Evolutionary conservation across 2,329 filamentous ascomycete species (phyloP), one percentile per base, ranked within the genome.

Genomic region (Xylariales sp.): DNA sequence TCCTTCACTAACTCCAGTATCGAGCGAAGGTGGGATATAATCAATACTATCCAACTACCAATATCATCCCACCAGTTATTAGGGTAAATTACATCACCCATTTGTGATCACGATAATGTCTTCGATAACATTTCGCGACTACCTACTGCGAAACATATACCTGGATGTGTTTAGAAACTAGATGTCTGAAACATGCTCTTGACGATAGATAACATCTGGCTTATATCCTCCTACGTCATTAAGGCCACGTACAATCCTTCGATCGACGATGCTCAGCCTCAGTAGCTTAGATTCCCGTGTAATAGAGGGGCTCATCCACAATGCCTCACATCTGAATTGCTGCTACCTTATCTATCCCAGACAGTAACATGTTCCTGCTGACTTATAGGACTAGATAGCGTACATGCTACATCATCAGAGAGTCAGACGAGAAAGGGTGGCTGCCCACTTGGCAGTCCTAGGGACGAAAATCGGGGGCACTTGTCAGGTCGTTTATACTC

Each of bases 231-330:
- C 28, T 56, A 56, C 56, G 30, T 57, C 30, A 53, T 50, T 18
- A 30, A 1, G 12, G n/a, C 16, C 39, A 30, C 16, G 3, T 53
- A 14, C 5, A 30, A 18, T 28, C 14, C 14, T 34, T 55, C 32
- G 55, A 60, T 64, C 45, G 23, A 28, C 56, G 49, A 10, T 43
- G 34, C 61, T 61, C 39, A 57, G 39, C 62, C 56, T 62, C 50
- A 5, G 36, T 48, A 45, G 48, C 46, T 64, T 57, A 8, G 32
- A 43, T 49, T 54, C 54, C 61, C 61, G 48, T 56, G 46, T 57
- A 58, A 67, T 32, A 46, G 41, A 61, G 30, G 30, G 62, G 28
- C 23, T 50, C 32, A 23, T 59, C 48, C 9, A 16, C 32, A 48
- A 45, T 49, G 32, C 28, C 14, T 63, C 41, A 10, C n/a, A 18